phyloP scores from a whole-genome alignment of 1,284 basidiomycete species.

The Cryptococcus sp. region DNA sequence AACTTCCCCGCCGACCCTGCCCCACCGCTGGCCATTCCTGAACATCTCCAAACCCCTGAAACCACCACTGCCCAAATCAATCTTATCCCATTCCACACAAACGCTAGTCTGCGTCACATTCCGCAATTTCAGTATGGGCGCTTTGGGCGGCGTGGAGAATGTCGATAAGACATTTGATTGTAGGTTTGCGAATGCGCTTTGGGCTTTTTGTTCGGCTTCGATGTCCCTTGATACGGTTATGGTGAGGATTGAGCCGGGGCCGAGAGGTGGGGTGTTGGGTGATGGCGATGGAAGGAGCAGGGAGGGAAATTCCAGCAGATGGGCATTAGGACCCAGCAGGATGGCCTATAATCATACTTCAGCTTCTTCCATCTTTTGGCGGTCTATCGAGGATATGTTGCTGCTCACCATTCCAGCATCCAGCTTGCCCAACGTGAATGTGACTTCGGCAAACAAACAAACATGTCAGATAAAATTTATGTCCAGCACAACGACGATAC shows the following conservation, averaged over 20 bases:
- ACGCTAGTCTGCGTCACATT: constrained; percentile 94
- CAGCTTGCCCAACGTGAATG: constrained; percentile 72
- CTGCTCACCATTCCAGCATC: constrained; percentile 56
- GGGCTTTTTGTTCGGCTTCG: constrained; percentile 75
- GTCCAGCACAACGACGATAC: background rate
- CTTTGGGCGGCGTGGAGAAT: constrained; percentile 66
- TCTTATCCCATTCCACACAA: constrained; percentile 83
- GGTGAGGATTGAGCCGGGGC: constrained; percentile 92
- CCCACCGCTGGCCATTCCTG: constrained; percentile 82
- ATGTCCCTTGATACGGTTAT: constrained; percentile 87
- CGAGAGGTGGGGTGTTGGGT: constrained; percentile 65
- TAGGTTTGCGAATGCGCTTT: constrained; percentile 75
- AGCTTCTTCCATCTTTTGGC: constrained; percentile 1
- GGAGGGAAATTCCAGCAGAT: constrained; percentile 94
- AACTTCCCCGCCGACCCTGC: constrained; percentile 52
- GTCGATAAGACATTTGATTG: constrained; percentile 75
- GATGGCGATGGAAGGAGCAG: constrained; percentile 68
- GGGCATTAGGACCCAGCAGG: constrained; percentile 84
- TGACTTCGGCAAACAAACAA: constrained; percentile 43
- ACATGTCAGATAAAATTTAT: constrained; percentile 12
- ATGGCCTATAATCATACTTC: constrained; percentile 55
- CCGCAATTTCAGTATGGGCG: constrained; percentile 72
- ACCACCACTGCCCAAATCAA: constrained; percentile 81
- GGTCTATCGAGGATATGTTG: background rate
- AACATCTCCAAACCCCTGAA: constrained; percentile 86